Percentiles rank a stretch among this genome's conserved stretches.
These are phyloP conservation scores for Zopfochytrium polystomum DNA, from an alignment of 371 early-diverging fungal species.

Conservation along the genomic window DNA sequence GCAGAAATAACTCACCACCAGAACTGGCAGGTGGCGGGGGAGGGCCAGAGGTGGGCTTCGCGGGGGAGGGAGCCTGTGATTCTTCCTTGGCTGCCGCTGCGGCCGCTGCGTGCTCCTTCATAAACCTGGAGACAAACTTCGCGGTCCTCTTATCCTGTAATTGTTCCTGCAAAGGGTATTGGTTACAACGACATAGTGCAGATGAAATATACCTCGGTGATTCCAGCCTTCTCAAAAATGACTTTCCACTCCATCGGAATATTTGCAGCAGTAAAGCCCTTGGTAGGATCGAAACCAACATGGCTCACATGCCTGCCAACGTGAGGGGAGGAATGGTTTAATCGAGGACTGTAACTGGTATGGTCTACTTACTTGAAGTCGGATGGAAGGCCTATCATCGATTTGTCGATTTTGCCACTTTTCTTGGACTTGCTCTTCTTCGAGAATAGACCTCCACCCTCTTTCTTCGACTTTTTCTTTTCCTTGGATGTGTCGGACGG, in stretches of 20 bases:
- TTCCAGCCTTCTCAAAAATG: too few relatives aligned
- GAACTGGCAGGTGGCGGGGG: conserved; percentile 10
- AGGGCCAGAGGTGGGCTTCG: conserved; percentile 17
- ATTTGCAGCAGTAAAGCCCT: conserved; percentile 74
- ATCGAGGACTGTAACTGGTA: too few relatives aligned
- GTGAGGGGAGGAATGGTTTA: too few relatives aligned
- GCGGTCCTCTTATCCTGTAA: conserved; percentile 52
- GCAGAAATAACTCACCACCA: background rate
- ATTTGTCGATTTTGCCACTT: conserved; percentile 61
- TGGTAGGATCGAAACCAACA: conserved; percentile 74
- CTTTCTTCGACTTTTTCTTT: conserved; percentile 47
- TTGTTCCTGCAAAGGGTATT: conserved; percentile 40
- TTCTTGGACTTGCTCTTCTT: too few relatives aligned
- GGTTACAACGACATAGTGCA: conserved; percentile 50
- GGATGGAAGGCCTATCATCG: conserved; percentile 70
- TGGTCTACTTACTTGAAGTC: conserved; percentile 58
- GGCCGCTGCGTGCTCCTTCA: conserved; percentile 35
- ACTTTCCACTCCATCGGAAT: conserved; percentile 76
- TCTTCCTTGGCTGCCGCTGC: too few relatives aligned
- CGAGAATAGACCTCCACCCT: conserved; percentile 8
- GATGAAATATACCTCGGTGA: conserved; percentile 60
- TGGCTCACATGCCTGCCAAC: conserved; percentile 65
- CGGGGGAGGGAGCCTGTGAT: conserved; percentile 9
- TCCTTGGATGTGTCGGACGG: conserved; percentile 32
- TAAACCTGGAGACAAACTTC: conserved; percentile 42